Evolutionary conservation across 2,329 filamentous ascomycete genomes (phyloP), one percentile per base, ranked within the genome.

Genomic region (Penicillium palitans): DNA sequence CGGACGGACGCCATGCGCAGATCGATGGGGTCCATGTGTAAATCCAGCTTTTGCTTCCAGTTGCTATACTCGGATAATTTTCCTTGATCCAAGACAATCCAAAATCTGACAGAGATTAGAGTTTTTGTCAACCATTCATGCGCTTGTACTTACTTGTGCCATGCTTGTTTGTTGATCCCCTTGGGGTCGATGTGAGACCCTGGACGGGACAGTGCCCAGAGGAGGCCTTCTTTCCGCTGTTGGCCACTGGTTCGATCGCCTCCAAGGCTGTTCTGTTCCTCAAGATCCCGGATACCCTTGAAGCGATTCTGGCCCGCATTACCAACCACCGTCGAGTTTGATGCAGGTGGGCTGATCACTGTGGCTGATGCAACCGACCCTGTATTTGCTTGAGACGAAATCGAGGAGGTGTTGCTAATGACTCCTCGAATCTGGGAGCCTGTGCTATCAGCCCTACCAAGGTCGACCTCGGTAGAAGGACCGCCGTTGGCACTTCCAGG

Each of bases 21-120:
- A 74, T 99, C 96, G 64, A 99, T 98, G 0, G 95, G 95, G 2
- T 98, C 95, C 87, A 96, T 98, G 73, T 99, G 96, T 27, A 98
- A 81, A 75, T 99, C 95, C 25, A 99, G 84, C 73, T 87, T 93
- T 73, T 99, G 91, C 77, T 99, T 99, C 95, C 95, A 99, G 74
- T 99, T 98, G 73, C 93, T 96, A 76, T 99, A 99, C 72, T 99
- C 95, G 1, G 93, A 97, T 17, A 99, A 83, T 73, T 95, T 96
- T 25, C 95, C 95, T 75, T 96, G 93, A 72, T 98, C 96, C 45
- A 99, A 82, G 2, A 99, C 95, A 63, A 99, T 96, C 95, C 95
- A 99, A 77, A 98, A 99, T 72, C 92, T 96, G 67, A 13, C 7
- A 41, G 42, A 46, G n/a, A 19, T 21, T 41, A 39, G 41, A 45